Evolutionary conservation across 2,329 filamentous ascomycete species (phyloP).

Genomic region (Aureobasidium sp.): DNA sequence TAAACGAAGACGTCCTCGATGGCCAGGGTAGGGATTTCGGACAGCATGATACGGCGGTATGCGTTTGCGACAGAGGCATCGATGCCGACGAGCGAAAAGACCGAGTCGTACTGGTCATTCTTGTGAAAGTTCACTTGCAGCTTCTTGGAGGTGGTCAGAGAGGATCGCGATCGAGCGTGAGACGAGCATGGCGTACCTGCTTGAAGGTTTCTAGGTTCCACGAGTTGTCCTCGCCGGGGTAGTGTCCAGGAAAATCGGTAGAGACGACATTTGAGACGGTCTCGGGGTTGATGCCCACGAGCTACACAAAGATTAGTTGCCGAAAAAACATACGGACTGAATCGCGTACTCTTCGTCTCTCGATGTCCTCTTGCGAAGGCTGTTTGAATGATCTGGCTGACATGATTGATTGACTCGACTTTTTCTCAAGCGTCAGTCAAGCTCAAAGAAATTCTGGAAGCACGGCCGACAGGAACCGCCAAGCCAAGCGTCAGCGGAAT

Average conservation of each 20-base stretch:
- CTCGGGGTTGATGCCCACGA: conserved; percentile 80
- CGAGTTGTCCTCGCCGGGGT: conserved; percentile 75
- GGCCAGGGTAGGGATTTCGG: conserved; percentile 88
- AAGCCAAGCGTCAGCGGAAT: background rate
- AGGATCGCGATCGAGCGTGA: background rate
- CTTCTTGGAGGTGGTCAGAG: conserved; percentile 35
- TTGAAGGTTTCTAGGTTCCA: conserved; percentile 72
- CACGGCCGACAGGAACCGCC: background rate
- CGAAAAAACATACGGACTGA: background rate
- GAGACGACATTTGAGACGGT: conserved; percentile 84
- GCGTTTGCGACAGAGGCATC: conserved; percentile 94
- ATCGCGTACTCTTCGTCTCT: conserved; percentile 43
- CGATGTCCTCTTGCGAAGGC: conserved; percentile 45
- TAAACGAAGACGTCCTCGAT: conserved; percentile 90
- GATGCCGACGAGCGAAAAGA: conserved; percentile 85
- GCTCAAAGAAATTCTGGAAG: conserved; percentile 9
- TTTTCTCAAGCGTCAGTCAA: background rate
- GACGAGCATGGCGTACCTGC: conserved; percentile 34
- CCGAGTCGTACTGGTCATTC: conserved; percentile 67
- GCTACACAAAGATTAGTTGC: conserved; percentile 33
- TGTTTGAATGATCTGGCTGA: conserved; percentile 11
- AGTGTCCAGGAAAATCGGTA: conserved; percentile 87
- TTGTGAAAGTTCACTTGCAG: conserved; percentile 77
- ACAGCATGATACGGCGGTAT: conserved; percentile 90
- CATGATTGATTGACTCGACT: conserved; percentile 3